These are phyloP conservation scores for Trichomonas gallinae DNA, from an alignment of 208 protist species.

Conservation along the genomic window DNA sequence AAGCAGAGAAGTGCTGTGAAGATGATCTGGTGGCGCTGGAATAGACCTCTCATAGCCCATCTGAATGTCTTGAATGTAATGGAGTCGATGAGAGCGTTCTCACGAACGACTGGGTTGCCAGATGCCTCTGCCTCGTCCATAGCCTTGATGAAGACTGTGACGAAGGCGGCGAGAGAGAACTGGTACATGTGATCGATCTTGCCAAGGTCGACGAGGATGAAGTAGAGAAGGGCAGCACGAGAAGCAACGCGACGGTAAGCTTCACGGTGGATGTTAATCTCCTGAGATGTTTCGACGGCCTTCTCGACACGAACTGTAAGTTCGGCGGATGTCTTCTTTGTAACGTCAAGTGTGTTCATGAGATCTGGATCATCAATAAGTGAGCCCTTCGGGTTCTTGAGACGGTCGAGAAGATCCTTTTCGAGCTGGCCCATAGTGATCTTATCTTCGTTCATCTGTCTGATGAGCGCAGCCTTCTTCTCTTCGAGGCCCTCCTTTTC, in stretches of 20 bases:
- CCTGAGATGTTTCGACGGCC: slow-evolving; percentile 65
- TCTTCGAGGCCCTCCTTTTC: slow-evolving; percentile 89
- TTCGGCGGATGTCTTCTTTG: slow-evolving; percentile 77
- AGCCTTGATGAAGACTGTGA: slow-evolving; percentile 66
- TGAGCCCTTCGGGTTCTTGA: slow-evolving; percentile 6
- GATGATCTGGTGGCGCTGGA: slow-evolving; percentile 94
- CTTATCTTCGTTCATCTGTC: slow-evolving; percentile 91
- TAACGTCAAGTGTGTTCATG: slow-evolving; percentile 55
- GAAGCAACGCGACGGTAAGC: slow-evolving; percentile 76
- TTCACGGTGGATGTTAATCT: slow-evolving; percentile 82
- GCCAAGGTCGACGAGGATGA: slow-evolving; percentile 82
- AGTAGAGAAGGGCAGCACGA: slow-evolving; percentile 86
- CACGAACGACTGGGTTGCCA: neutral
- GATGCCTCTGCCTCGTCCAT: slow-evolving; percentile 38
- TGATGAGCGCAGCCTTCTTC: slow-evolving; percentile 69
- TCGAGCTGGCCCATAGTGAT: slow-evolving; percentile 89
- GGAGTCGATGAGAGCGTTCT: neutral
- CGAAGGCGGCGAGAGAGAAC: slow-evolving; percentile 89
- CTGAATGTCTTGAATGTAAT: slow-evolving; percentile 35
- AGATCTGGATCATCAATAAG: neutral
- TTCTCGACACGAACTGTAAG: slow-evolving; percentile 58
- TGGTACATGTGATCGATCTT: slow-evolving; percentile 96
- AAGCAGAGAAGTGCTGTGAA: slow-evolving; percentile 82
- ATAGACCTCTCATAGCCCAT: slow-evolving; percentile 86
- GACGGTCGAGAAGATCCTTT: slow-evolving; percentile 77